Base-by-base conservation (phyloP, 148 eudicot species). In the Persicaria maculosa region DNA sequence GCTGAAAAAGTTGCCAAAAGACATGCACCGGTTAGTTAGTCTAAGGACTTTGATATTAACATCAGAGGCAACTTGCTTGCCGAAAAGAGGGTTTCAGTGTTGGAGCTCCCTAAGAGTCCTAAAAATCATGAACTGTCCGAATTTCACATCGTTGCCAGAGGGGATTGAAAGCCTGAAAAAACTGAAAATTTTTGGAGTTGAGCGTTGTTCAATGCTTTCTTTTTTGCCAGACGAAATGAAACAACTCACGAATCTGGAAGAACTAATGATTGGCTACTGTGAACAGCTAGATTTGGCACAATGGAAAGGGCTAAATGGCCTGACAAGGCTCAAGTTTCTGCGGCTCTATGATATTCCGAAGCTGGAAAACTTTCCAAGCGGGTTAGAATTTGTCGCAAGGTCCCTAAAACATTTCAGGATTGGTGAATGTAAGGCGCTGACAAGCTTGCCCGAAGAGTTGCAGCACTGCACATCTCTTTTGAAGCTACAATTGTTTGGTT, bases 231-330 rank as follows among this genome's bases (percentile, higher is more conserved):
- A 58, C 40, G 77, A 80, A 74, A 77, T 85, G 44, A 80, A 71
- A 44, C 14, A 62, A 15, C 76, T 88, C 50, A 69, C 74, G 4
- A 15, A 75, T 48, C 87, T 88, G 1, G 80, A 83, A 76, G 79
- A 80, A 65, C 62, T 88, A 69, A 58, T 74, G 68, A 83, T 88
- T 69, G 74, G 73, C 52, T 68, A 82, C 62, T 88, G 88, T 75
- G 74, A 80, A 73, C 79, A 73, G 79, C 75, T 88, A 15, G 79
- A 82, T 78, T 73, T 85, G 64, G 50, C 16, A 4, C 67, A 74
- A 0, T 86, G 79, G 31, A 77, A 71, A 22, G 81, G 73, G 47
- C 20, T 88, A 73, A 64, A 68, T 50, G 86, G 90, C 71, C 81
- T 83, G 50, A 44, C 11, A 12, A 74, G 68, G 43, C 87, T 88